Evolutionary conservation across 2,329 filamentous ascomycete genomes (phyloP).

Genomic region (Cladorrhinum sp.): DNA sequence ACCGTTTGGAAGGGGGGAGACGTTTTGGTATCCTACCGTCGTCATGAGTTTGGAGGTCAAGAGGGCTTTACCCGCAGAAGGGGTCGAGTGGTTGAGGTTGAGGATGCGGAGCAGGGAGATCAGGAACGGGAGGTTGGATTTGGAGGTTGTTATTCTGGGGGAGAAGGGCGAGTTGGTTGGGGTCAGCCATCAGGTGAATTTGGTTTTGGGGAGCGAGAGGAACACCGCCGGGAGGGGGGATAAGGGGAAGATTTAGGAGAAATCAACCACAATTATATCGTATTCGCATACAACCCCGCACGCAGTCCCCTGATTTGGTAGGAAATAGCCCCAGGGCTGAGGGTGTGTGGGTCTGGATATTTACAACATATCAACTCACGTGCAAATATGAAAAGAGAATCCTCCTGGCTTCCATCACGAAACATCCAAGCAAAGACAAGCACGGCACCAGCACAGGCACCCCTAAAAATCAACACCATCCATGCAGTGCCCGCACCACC

Average conservation of each 20-base stretch:
- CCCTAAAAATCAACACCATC: background rate
- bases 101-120: slow-evolving; percentile 64
- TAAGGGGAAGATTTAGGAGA: slow-evolving; percentile 5
- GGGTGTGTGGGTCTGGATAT: too few species aligned
- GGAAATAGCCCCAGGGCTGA: too few species aligned
- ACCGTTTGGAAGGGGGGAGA: slow-evolving; percentile 33
- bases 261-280: too few species aligned
- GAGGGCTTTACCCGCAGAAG: slow-evolving; percentile 59
- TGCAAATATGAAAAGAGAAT: too few species aligned
- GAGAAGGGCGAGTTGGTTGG: slow-evolving; percentile 62
- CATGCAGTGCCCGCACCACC: slow-evolving; percentile 1
- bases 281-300: too few species aligned
- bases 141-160: slow-evolving; percentile 68
- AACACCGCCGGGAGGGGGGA: slow-evolving; percentile 43
- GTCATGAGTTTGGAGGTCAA: slow-evolving; percentile 75
- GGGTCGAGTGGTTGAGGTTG: slow-evolving; percentile 69
- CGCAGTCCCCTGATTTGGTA: too few species aligned
- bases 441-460: too few species aligned
- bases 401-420: too few species aligned
- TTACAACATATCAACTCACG: too few species aligned
- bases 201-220: slow-evolving; percentile 61
- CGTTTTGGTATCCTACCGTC: slow-evolving; percentile 74
- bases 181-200: slow-evolving; percentile 63
- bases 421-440: too few species aligned
- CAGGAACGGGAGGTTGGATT: slow-evolving; percentile 68